Evolutionary conservation across 805 yeast species (phyloP), one percentile per base, ranked within the genome.

Genomic region (Metschnikowia aberdeeniae): DNA sequence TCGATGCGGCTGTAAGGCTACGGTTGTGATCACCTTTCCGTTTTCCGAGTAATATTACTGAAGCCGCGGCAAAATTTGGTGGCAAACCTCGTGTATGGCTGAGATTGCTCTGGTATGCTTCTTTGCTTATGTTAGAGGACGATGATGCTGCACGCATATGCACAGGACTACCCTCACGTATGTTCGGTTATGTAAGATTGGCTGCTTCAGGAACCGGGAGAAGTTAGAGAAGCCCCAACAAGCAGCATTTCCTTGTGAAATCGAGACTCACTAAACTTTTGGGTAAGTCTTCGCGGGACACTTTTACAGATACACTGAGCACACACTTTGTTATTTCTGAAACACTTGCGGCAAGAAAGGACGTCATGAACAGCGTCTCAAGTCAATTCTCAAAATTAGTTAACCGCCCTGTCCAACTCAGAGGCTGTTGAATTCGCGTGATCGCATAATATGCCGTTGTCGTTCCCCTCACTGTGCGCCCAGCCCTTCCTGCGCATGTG

Each of bases 121-220:
- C 26, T 29, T 37, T 37, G 26, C 27, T 5, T 30, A 37, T n/a
- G 33, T 19, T 27, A 26, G 30, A 6, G 27, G 7, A 19, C 40
- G 10, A 19, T 20, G n/a, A 17, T 29, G 17, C 27, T 37, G 40
- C 40, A 22, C 40, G 20, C 27, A 29, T 19, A 11, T 19, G n/a
- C 40, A 29, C 27, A 19, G 12, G n/a, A 17, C 30, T 9, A 33
- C 19, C 14, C 12, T 22, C 20, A 13, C 31, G 42, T 28, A 31
- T 39, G 29, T 39, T 39, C 42, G 42, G 22, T 7, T 38, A 30
- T 39, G 36, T 31, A 28, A 11, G 13, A 31, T 39, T 30, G 36
- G 34, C 42, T 39, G 28, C 14, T 31, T 6, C 29, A 14, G 24
- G n/a, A 39, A 39, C 11, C 28, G 29, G 40, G 33, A 37, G 34